A percentile compares a stretch with the other conserved stretches of the same genome.
These are phyloP conservation scores for Stachybotrys echinatus DNA, from an alignment of 2,329 filamentous ascomycete genomes.

Conservation along the genomic window DNA sequence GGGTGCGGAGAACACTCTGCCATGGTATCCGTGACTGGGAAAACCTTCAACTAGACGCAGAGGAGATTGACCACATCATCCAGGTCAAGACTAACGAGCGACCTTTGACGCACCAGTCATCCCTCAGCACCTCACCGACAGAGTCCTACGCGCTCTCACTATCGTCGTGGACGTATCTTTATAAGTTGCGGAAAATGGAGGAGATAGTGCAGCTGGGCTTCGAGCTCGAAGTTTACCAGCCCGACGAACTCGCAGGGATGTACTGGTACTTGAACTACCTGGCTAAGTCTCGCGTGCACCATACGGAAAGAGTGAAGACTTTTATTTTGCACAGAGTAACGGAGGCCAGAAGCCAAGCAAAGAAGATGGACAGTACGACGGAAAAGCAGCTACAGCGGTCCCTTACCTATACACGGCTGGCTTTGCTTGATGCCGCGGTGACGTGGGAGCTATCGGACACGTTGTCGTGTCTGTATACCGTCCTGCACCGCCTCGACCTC, in stretches of 20 bases:
- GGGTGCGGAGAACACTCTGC: slow-evolving; percentile 81
- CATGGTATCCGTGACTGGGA: slow-evolving; percentile 84
- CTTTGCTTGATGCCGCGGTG: slow-evolving; percentile 60
- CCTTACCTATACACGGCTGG: slow-evolving; percentile 51
- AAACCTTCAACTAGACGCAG: slow-evolving; percentile 72
- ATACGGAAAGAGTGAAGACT: slow-evolving; percentile 68
- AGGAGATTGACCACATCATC: slow-evolving; percentile 67
- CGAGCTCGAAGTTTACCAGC: slow-evolving; percentile 84
- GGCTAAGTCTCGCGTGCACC: slow-evolving; percentile 59
- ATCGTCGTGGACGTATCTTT: slow-evolving; percentile 83
- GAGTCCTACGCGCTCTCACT: slow-evolving; percentile 66
- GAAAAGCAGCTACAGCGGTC: slow-evolving; percentile 38
- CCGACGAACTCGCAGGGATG: slow-evolving; percentile 80
- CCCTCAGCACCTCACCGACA: slow-evolving; percentile 27
- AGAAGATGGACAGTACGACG: slow-evolving; percentile 22
- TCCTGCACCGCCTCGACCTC: slow-evolving; percentile 54
- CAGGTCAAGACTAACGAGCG: slow-evolving; percentile 56
- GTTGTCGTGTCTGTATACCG: slow-evolving; percentile 58
- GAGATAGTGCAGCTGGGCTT: slow-evolving; percentile 89
- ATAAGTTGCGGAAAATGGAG: slow-evolving; percentile 86
- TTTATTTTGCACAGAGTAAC: slow-evolving; percentile 47
- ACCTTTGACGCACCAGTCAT: slow-evolving; percentile 44
- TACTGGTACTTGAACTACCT: slow-evolving; percentile 85
- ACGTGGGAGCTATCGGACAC: slow-evolving; percentile 52
- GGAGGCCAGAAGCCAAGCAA: slow-evolving; percentile 11